phyloP scores from a whole-genome alignment of 345 rosid genomes.

The Eucalyptus paniculata region DNA sequence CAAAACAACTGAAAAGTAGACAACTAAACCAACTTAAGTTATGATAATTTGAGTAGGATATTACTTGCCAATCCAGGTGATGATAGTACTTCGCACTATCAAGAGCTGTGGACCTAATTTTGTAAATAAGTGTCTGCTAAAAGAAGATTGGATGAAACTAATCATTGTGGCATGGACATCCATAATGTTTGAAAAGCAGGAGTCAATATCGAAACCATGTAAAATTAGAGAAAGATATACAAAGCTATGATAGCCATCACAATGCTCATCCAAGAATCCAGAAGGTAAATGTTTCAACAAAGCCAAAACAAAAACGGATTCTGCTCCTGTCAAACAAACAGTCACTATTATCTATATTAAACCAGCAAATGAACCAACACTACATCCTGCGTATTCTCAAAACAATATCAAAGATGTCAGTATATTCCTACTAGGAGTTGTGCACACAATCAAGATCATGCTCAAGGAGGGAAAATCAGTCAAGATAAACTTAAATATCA shows the following conservation, averaged over 20 bases:
- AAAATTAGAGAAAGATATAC: not conserved
- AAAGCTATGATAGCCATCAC: not conserved
- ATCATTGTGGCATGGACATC: not conserved
- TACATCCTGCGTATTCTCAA: not conserved
- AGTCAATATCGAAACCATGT: not conserved
- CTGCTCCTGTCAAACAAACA: rapidly evolving
- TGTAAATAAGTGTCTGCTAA: not conserved
- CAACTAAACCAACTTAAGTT: too few species aligned
- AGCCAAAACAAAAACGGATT: not conserved
- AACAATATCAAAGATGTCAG: not conserved
- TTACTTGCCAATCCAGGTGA: rapidly evolving
- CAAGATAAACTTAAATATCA: not conserved
- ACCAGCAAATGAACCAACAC: too few species aligned
- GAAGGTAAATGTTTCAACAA: not conserved
- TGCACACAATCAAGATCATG: not conserved
- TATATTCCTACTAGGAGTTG: not conserved
- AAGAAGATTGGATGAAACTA: not conserved
- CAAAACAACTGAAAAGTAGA: too few species aligned
- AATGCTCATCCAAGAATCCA: not conserved
- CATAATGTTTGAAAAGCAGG: not conserved
- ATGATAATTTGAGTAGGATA: too few species aligned
- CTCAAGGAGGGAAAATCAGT: not conserved
- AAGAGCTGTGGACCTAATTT: not conserved
- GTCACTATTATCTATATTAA: too few species aligned
- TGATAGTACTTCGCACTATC: too few species aligned